These are phyloP conservation scores for Chaetomium globosum DNA, from an alignment of 2,329 filamentous ascomycete species.

Conservation along the genomic window DNA sequence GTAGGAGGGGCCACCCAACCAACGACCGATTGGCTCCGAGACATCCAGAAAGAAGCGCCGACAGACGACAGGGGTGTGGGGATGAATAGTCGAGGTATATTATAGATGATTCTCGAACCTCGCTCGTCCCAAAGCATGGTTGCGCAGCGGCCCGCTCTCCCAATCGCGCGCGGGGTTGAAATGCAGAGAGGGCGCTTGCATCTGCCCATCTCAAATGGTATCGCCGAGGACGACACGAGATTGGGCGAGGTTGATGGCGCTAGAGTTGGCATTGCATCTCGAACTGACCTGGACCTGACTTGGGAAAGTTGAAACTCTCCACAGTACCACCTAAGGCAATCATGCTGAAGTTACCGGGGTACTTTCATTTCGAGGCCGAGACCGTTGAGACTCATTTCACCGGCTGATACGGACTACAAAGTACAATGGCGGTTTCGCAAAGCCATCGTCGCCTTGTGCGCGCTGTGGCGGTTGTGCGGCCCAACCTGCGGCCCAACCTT, in stretches of 20 bases:
- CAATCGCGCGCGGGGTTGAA: not conserved
- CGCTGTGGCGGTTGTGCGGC: conserved; percentile 25
- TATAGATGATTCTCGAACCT: conserved; percentile 20
- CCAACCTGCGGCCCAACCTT: conserved; percentile 31
- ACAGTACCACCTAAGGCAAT: not conserved
- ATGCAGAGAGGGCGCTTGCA: conserved; percentile 12
- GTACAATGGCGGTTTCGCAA: not conserved
- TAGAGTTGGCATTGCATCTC: not conserved
- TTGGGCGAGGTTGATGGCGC: not conserved
- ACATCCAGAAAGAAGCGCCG: conserved; percentile 23
- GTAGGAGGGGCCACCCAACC: conserved; percentile 7
- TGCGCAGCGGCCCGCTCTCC: conserved; percentile 17
- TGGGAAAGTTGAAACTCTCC: not conserved
- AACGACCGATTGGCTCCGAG: conserved; percentile 23
- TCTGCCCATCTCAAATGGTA: conserved; percentile 16
- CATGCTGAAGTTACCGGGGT: not conserved
- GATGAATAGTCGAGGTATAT: not conserved
- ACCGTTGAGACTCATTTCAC: not conserved
- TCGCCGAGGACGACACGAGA: not conserved
- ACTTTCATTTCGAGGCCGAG: not conserved
- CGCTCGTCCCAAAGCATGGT: not conserved
- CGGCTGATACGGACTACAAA: not conserved
- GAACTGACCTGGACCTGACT: not conserved
- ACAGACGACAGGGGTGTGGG: conserved; percentile 6
- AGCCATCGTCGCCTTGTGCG: conserved; percentile 7